Evolutionary conservation across 2,329 filamentous ascomycete genomes (phyloP).

Genomic region (Scytalidium lignicola): DNA sequence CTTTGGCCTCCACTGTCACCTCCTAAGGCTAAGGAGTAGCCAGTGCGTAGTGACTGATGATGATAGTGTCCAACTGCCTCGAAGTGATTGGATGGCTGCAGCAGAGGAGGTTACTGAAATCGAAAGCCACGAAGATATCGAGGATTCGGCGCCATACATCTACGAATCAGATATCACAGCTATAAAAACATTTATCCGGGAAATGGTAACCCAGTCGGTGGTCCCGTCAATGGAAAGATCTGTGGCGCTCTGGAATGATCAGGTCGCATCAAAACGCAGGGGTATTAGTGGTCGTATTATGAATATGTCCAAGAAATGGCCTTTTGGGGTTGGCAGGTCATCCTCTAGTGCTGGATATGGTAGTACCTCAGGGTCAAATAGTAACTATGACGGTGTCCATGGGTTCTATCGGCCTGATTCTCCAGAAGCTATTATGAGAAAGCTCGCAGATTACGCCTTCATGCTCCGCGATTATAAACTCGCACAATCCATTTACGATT

Average conservation of each 20-base stretch:
- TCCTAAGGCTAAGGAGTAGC: conserved; percentile 77
- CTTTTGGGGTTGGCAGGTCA: conserved; percentile 48
- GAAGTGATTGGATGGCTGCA: conserved; percentile 85
- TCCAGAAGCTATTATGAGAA: conserved; percentile 86
- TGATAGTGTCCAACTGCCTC: conserved; percentile 76
- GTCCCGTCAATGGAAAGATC: conserved; percentile 94
- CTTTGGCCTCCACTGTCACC: conserved; percentile 90
- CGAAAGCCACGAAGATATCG: conserved; percentile 62
- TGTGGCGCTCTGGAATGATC: conserved; percentile 91
- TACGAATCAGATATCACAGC: conserved; percentile 90
- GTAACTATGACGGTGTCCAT: conserved; percentile 71
- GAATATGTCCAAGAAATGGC: conserved; percentile 86
- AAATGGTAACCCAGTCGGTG: conserved; percentile 92
- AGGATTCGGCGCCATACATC: conserved; percentile 70
- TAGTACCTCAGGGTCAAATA: conserved; percentile 46
- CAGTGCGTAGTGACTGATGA: conserved; percentile 87
- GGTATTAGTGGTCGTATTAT: conserved; percentile 92
- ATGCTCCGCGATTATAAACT: conserved; percentile 97
- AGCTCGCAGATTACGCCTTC: conserved; percentile 90
- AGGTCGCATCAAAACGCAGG: conserved; percentile 83
- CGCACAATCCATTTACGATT: conserved; percentile 85
- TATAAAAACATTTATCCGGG: conserved; percentile 82
- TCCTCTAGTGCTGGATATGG: conserved; percentile 37
- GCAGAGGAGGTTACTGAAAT: conserved; percentile 77
- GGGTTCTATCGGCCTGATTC: conserved; percentile 82